Evolutionary conservation across 257 asterid species (phyloP).

Genomic region (Petrea volubilis): DNA sequence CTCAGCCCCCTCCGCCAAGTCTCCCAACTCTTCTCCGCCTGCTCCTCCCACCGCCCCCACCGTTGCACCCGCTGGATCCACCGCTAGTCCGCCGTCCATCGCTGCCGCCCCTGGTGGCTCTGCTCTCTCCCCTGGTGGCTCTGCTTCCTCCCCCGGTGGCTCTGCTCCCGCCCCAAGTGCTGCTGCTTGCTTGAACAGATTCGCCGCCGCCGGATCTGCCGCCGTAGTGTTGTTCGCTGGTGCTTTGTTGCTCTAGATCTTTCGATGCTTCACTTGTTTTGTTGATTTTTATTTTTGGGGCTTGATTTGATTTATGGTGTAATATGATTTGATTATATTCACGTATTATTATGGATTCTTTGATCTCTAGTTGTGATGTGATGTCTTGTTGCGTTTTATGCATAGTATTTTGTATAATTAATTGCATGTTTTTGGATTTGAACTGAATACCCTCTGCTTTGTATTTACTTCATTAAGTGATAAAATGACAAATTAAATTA

Average conservation of each 20-base stretch:
- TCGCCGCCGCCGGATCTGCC: constrained; percentile 54
- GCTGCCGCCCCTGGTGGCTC: constrained; percentile 38
- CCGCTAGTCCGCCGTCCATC: constrained; percentile 34
- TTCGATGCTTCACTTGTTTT: not conserved
- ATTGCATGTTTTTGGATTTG: not conserved
- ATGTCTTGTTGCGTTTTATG: not conserved
- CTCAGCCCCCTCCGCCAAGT: constrained; percentile 28
- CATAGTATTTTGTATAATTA: not conserved
- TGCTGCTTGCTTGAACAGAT: constrained; percentile 41
- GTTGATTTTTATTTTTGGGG: not conserved
- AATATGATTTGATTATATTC: not conserved
- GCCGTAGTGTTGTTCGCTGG: constrained; percentile 42
- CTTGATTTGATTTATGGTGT: constrained; percentile 12
- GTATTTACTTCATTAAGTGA: not conserved
- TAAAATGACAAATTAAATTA: no score
- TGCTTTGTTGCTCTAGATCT: constrained; percentile 43
- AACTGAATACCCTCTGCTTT: not conserved
- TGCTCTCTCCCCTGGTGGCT: constrained; percentile 39
- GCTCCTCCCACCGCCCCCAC: constrained; percentile 36
- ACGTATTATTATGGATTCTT: constrained; percentile 4
- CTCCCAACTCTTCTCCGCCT: constrained; percentile 44
- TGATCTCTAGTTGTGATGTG: not conserved
- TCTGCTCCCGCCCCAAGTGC: constrained; percentile 39
- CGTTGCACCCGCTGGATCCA: constrained; percentile 23
- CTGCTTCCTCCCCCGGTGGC: constrained; percentile 33